Evolutionary conservation across 257 asterid species (phyloP), one percentile per base, ranked within the genome.

Genomic region (Salvia splendens): DNA sequence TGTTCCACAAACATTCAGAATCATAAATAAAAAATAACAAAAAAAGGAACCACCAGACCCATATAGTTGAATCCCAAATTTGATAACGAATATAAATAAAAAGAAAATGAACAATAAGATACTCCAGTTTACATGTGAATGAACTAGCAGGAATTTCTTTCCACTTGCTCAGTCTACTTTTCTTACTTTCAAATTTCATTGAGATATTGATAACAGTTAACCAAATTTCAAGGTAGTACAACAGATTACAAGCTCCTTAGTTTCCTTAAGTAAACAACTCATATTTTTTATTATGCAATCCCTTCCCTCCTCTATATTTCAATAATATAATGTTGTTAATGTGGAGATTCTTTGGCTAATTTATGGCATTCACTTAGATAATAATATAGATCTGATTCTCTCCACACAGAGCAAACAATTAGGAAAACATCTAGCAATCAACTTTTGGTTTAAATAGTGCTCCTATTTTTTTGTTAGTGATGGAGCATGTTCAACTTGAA

Each of bases 301-400:
- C 30, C 30, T 24, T 24, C 30, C 1, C 30, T 24, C 3, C 30
- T 24, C 30, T 24, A 0, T 24, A 24, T 24, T 24, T 24, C 30
- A 24, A 24, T 24, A 24, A 24, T 24, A 2, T 10, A 8, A 33
- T 20, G 7, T 43, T 3, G 47, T 32, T 45, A 7, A 10, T 30
- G 36, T 28, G 56, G 24, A 8, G 47, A 14, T 33, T 6, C 6
- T 16, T 15, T 2, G 6, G 73, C n/a, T 14, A 45, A 55, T 17
- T 58, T 40, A 35, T 20, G 12, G 67, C 58, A 68, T 15, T 69
- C 24, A 35, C 9, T 12, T 7, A 71, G 42, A 45, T 42, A 11
- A 24, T 24, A 24, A 61, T 4, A 10, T 14, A 45, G 30, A 11
- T 61, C 20, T 45, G 42, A 10, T 45, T 53, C 45, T 60, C 60